Conservation (phyloP, 805 yeast species). For the Wickerhamiella australiensis region DNA sequence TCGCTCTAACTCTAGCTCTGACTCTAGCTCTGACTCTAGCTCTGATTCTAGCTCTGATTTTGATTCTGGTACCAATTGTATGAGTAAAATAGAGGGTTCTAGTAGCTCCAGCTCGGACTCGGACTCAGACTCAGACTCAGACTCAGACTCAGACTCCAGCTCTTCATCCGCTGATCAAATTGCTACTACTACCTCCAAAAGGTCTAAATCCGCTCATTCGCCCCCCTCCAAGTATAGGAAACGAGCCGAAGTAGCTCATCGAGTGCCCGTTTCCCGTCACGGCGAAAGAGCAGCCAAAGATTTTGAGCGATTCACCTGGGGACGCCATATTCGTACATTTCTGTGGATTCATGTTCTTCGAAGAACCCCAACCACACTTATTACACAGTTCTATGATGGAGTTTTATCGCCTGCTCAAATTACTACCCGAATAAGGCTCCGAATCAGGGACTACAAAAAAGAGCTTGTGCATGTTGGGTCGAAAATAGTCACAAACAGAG, state of each 20-base stretch:
- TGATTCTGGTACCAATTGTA: background rate
- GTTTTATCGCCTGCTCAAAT: background rate
- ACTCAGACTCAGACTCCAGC: background rate
- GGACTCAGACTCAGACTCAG: background rate
- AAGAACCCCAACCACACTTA: background rate
- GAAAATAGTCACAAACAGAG: background rate
- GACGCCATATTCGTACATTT: background rate
- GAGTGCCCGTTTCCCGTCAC: background rate
- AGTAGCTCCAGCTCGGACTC: background rate
- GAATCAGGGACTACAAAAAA: background rate
- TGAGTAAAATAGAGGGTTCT: too few relatives aligned
- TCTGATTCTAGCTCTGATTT: background rate
- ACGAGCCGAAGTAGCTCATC: background rate
- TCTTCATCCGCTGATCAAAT: too few relatives aligned
- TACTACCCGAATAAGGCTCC: background rate
- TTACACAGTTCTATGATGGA: background rate
- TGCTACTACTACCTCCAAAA: background rate
- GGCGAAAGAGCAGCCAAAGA: slow-evolving; percentile 1
- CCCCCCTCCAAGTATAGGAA: background rate
- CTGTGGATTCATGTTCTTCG: slow-evolving; percentile 4
- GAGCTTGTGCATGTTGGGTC: background rate
- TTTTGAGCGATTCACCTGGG: background rate
- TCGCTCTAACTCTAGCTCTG: background rate
- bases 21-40: background rate
- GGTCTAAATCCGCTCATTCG: background rate